phyloP scores from a whole-genome alignment of 345 rosid genomes.

The Trapa incisa region DNA sequence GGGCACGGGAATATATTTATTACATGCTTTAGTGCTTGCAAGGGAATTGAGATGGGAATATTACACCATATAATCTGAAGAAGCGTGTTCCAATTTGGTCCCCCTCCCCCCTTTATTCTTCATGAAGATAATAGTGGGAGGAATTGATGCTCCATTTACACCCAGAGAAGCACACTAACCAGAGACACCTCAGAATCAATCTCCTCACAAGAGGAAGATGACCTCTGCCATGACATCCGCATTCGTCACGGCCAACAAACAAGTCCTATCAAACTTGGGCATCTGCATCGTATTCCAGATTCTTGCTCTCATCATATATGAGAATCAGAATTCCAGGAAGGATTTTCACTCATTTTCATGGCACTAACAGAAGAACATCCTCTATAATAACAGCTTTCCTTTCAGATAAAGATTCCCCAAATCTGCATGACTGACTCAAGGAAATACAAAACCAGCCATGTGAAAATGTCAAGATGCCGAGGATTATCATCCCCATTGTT shows the following conservation, averaged over 20 bases:
- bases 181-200: background rate
- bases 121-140: background rate
- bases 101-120: background rate
- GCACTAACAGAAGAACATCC: background rate
- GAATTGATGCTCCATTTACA: too few relatives aligned
- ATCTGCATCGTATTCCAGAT: slow-evolving; percentile 1
- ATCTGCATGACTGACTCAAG: too few relatives aligned
- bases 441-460: too few relatives aligned
- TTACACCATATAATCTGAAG: too few relatives aligned
- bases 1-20: too few relatives aligned
- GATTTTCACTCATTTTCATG: background rate
- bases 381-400: background rate
- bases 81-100: background rate
- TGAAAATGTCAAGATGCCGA: too few relatives aligned
- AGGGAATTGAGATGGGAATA: too few relatives aligned
- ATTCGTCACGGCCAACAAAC: background rate
- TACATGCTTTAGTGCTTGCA: too few relatives aligned
- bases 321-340: background rate
- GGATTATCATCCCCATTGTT: too few relatives aligned
- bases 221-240: background rate
- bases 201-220: background rate
- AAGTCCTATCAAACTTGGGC: background rate
- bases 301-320: background rate
- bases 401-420: background rate
- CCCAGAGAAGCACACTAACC: background rate